These are phyloP conservation scores for Cryptococcus maquisensis DNA, from an alignment of 1,284 basidiomycete genomes.

Conservation along the genomic window DNA sequence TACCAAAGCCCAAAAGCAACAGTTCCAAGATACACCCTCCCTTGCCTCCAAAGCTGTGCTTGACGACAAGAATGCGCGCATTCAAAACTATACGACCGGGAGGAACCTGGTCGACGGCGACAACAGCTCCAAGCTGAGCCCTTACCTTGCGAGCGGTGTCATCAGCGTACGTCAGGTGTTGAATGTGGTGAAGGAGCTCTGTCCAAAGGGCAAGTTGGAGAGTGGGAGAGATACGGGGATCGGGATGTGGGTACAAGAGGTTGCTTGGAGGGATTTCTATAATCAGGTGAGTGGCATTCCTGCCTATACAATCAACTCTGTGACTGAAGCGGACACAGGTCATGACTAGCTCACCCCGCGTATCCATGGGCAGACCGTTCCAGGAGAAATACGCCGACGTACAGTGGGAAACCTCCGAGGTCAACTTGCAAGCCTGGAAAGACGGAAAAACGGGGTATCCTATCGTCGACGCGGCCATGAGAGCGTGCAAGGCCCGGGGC, in stretches of 20 bases:
- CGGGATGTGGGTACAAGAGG: constrained; percentile 80
- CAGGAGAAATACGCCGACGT: constrained; percentile 71
- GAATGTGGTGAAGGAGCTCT: constrained; percentile 60
- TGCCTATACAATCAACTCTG: background rate
- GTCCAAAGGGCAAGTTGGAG: constrained; percentile 59
- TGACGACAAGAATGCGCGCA: constrained; percentile 56
- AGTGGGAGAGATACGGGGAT: constrained; percentile 62
- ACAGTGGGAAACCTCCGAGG: constrained; percentile 65
- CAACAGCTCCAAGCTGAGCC: constrained; percentile 73
- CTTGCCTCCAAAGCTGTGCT: constrained; percentile 48
- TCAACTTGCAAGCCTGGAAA: constrained; percentile 71
- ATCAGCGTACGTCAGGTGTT: constrained; percentile 74
- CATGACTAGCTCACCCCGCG: constrained; percentile 71
- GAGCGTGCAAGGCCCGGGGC: constrained; percentile 70
- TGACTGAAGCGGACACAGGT: constrained; percentile 51
- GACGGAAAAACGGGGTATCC: constrained; percentile 82
- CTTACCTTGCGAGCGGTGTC: constrained; percentile 79
- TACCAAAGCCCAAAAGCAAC: constrained; percentile 61
- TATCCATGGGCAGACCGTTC: constrained; percentile 60
- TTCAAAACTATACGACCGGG: constrained; percentile 63
- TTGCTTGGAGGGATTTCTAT: constrained; percentile 81
- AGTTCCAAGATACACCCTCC: constrained; percentile 62
- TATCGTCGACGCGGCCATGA: constrained; percentile 86
- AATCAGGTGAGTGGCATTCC: constrained; percentile 46
- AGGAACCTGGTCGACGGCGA: constrained; percentile 70